Conservation (phyloP, 2,329 filamentous ascomycete genomes). For the Cladosporium sp. region DNA sequence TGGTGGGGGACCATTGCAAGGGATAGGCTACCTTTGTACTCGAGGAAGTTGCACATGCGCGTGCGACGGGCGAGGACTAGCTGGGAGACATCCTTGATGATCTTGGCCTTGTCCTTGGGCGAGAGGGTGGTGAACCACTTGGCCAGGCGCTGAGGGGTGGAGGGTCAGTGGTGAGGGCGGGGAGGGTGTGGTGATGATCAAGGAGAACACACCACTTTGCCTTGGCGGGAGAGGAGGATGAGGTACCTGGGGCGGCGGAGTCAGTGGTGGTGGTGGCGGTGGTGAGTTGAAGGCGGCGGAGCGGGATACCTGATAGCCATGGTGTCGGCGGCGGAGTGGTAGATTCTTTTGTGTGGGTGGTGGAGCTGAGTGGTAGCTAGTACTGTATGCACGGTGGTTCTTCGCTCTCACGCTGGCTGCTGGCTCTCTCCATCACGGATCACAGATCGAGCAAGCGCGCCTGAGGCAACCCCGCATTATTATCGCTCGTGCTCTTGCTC, state of each 20-base stretch:
- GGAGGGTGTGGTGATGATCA: constrained; percentile 21
- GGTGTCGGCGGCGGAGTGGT: constrained; percentile 8
- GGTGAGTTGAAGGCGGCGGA: not conserved
- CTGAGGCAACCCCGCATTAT: not conserved
- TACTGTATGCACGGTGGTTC: not conserved
- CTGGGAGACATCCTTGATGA: constrained; percentile 99
- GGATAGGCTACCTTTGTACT: constrained; percentile 80
- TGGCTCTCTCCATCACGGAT: not conserved
- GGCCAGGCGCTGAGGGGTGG: constrained; percentile 73
- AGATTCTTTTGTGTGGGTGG: constrained; percentile 19
- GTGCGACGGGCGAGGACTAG: constrained; percentile 93
- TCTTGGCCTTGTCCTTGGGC: constrained; percentile 98
- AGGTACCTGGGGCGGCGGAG: constrained; percentile 70
- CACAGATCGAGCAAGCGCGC: not conserved
- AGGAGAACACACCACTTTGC: constrained; percentile 83
- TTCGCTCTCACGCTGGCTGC: not conserved
- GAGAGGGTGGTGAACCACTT: constrained; percentile 99
- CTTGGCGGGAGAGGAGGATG: constrained; percentile 95
- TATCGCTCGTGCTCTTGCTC: not conserved
- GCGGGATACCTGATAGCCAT: constrained; percentile 59
- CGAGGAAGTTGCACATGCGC: constrained; percentile 99
- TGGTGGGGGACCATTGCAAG: constrained; percentile 28
- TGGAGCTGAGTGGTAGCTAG: constrained; percentile 8
- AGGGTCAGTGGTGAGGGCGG: constrained; percentile 17
- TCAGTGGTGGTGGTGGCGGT: constrained; percentile 17